Base-by-base conservation (phyloP, 768 basidiomycete species). In the Plicaturopsis crispa region DNA sequence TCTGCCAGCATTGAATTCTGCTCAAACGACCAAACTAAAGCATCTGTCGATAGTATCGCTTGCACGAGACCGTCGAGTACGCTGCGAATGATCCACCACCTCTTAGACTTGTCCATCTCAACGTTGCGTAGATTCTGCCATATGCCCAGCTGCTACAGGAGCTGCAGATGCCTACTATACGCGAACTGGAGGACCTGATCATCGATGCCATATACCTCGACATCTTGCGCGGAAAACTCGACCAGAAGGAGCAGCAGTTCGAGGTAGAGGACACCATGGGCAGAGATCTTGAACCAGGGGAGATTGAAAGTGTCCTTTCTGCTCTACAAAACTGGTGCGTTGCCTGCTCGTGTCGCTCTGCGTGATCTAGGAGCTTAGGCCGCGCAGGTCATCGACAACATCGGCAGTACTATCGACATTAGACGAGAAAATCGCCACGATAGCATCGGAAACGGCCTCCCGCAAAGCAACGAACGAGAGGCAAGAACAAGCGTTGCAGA, bases 151-250 rank as follows among this genome's bases (percentile, higher is more conserved):
- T 98, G 2, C 73, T 88, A 5, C 54, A 73, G 36, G 65, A 72
- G 3, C 73, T 99, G 14, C 75, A 88, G 35, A 72, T 94, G 59
- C 69, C 78, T 3, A 80, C 75, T 4, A 78, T 93, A 41, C 82
- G 93, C 38, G 86, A 86, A 40, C 79, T 99, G 3, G 94, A 99
- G 58, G 93, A 97, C 60, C 78, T 97, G 46, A 87, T 98, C 54
- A 98, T 99, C 57, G 92, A 97, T 51, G 86, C 86, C 8, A 92
- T 97, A 59, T 98, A 97, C 61, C 78, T 87, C 28, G 85, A 89
- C 55, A 67, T 96, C 26, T 70, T 99, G 24, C 78, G 79, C 35
- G 94, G 91, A 7, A 91, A 88, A 53, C 80, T 99, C 35, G 91
- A 97, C 60, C 94, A 97, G 61, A 87, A 88, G 55, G 75, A 87